phyloP scores from a whole-genome alignment of 306 rosid genomes.

The Cicer bijugum region DNA sequence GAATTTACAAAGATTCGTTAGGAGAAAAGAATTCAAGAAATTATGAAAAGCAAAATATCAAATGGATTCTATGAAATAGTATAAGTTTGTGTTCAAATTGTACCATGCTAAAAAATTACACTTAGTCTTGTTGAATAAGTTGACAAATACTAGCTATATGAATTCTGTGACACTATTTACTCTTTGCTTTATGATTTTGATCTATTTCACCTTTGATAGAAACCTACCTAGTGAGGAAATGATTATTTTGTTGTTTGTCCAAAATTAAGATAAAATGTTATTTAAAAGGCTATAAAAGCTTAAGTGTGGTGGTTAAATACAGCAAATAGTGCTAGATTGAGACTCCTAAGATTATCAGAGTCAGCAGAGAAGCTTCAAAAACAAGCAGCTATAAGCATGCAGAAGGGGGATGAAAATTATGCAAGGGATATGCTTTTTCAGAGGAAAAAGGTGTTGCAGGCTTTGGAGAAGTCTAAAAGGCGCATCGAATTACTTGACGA shows the following conservation, averaged over 20 bases:
- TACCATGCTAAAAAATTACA: background rate
- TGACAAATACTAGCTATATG: background rate
- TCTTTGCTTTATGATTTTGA: conserved; percentile 13
- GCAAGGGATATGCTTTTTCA: conserved; percentile 83
- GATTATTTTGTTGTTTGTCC: background rate
- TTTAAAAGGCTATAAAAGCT: conserved; percentile 33
- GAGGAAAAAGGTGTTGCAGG: conserved; percentile 89
- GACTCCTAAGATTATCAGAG: conserved; percentile 85
- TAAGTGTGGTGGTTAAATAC: conserved; percentile 41
- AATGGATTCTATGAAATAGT: background rate
- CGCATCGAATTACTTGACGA: conserved; percentile 86
- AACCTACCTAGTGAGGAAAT: background rate
- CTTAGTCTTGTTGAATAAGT: conserved; percentile 2
- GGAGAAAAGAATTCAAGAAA: background rate
- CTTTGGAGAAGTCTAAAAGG: conserved; percentile 76
- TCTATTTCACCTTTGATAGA: background rate
- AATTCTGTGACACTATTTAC: background rate
- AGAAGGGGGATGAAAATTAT: conserved; percentile 71
- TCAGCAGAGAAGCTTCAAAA: conserved; percentile 90
- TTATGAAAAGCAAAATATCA: background rate
- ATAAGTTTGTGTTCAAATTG: background rate
- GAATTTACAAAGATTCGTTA: background rate
- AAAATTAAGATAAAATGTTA: background rate
- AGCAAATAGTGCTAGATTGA: conserved; percentile 85
- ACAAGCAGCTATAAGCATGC: conserved; percentile 77